These are phyloP conservation scores for Trichophyton equinum DNA, from an alignment of 2,329 filamentous ascomycete species.

Conservation along the genomic window DNA sequence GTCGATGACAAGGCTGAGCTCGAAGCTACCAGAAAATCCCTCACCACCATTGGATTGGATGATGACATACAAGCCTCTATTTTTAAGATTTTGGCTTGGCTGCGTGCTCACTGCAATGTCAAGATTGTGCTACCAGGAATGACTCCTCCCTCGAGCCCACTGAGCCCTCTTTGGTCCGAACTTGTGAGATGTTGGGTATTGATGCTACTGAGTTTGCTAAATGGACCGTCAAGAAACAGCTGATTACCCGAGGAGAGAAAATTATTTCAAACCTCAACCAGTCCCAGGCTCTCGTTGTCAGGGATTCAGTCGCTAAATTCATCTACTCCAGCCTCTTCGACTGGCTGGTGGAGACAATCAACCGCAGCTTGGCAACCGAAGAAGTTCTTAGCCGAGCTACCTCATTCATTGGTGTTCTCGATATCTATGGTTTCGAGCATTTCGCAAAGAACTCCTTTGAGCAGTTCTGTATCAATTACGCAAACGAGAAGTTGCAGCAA, in stretches of 20 bases:
- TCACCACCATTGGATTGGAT: conserved; percentile 76
- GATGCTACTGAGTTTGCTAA: conserved; percentile 77
- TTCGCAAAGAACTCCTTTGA: conserved; percentile 99
- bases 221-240: conserved; percentile 98
- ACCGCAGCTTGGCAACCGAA: conserved; percentile 76
- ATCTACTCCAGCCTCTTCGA: conserved; percentile 98
- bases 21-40: conserved; percentile 69
- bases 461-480: conserved; percentile 99
- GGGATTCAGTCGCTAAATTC: conserved; percentile 96
- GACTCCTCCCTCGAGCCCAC: conserved; percentile 71
- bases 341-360: conserved; percentile 97
- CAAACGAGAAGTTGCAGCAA: conserved; percentile 97
- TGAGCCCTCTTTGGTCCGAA: conserved; percentile 70
- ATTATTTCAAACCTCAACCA: conserved; percentile 92
- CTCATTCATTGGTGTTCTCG: conserved; percentile 93
- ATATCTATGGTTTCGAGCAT: conserved; percentile 99
- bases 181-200: conserved; percentile 77
- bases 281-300: conserved; percentile 83
- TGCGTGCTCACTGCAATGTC: too few species aligned
- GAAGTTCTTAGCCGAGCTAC: conserved; percentile 69
- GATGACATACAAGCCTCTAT: conserved; percentile 65
- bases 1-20: conserved; percentile 95
- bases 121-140: conserved; percentile 82
- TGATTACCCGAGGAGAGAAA: conserved; percentile 91
- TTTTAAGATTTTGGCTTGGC: conserved; percentile 81